These are phyloP conservation scores for Bruguiera sexangula DNA, from an alignment of 345 rosid genomes.

Conservation along the genomic window DNA sequence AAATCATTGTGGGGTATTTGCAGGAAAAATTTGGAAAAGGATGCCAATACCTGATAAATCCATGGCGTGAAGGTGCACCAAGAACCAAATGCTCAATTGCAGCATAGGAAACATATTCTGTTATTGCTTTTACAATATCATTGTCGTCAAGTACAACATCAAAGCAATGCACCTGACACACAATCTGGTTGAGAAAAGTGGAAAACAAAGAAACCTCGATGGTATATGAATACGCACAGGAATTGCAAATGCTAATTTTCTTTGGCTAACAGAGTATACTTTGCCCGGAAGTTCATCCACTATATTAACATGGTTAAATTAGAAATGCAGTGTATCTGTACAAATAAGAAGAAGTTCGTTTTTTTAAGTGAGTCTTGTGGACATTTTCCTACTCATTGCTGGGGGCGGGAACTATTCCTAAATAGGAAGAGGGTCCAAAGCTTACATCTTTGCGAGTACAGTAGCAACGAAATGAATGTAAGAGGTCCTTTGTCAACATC, in stretches of 20 bases:
- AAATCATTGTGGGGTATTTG: too few species aligned
- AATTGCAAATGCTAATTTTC: too few species aligned
- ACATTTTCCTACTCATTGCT: background rate
- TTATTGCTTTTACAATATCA: conserved; percentile 60
- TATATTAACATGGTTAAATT: too few species aligned
- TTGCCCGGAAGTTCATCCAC: too few species aligned
- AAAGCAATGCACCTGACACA: conserved; percentile 51
- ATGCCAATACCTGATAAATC: conserved; percentile 55
- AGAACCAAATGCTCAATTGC: conserved; percentile 77
- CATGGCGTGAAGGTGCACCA: conserved; percentile 65
- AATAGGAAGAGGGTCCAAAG: background rate
- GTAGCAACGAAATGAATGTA: conserved; percentile 78
- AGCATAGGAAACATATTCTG: conserved; percentile 65
- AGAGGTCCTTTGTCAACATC: conserved; percentile 53
- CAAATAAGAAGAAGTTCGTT: too few species aligned
- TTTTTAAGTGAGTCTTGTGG: background rate
- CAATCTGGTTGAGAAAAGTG: background rate
- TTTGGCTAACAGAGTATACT: too few species aligned
- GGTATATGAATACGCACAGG: too few species aligned
- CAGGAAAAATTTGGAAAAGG: background rate
- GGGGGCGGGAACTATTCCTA: background rate
- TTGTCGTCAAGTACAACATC: conserved; percentile 63
- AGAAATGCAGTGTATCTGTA: too few species aligned
- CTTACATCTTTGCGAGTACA: conserved; percentile 84
- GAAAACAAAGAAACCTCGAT: too few species aligned